These are phyloP conservation scores for Chrysanthemum makinoi DNA, from an alignment of 129 eudicot genomes.

Conservation along the genomic window DNA sequence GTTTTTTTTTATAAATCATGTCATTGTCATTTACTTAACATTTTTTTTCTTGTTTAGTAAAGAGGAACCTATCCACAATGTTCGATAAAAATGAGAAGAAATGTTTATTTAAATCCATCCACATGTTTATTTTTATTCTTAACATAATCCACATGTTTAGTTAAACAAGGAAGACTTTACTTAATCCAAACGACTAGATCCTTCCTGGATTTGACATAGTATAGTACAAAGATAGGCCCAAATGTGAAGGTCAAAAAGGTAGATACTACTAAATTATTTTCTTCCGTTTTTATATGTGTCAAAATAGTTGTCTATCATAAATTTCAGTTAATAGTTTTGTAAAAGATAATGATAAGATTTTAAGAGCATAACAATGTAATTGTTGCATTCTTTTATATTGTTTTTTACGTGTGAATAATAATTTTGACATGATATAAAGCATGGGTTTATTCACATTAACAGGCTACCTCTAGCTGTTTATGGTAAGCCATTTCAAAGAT, in stretches of 20 bases:
- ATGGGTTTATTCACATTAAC: not conserved
- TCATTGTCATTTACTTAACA: not conserved
- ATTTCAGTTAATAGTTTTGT: not conserved
- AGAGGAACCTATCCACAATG: slow-evolving; percentile 3
- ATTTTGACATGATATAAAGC: no score
- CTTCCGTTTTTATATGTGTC: no score
- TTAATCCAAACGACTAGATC: slow-evolving; percentile 7
- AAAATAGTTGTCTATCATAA: no score
- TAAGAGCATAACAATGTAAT: no score
- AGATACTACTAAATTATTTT: not conserved
- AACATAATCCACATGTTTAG: slow-evolving; percentile 7
- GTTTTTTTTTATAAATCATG: slow-evolving; percentile 18
- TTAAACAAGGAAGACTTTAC: not conserved
- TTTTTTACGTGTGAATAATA: no score
- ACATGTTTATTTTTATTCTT: not conserved
- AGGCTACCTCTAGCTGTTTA: not conserved
- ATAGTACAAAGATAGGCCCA: not conserved
- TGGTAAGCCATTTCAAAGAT: slow-evolving; percentile 21
- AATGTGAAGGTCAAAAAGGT: slow-evolving; percentile 19
- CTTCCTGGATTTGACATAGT: slow-evolving; percentile 23
- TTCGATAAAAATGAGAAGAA: slow-evolving; percentile 8
- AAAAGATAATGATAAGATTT: no score
- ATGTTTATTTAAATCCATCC: not conserved
- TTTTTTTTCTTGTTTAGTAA: slow-evolving; percentile 16
- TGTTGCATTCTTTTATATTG: no score